These are phyloP conservation scores for Knoxia roxburghii DNA, from an alignment of 257 asterid genomes.

Conservation along the genomic window DNA sequence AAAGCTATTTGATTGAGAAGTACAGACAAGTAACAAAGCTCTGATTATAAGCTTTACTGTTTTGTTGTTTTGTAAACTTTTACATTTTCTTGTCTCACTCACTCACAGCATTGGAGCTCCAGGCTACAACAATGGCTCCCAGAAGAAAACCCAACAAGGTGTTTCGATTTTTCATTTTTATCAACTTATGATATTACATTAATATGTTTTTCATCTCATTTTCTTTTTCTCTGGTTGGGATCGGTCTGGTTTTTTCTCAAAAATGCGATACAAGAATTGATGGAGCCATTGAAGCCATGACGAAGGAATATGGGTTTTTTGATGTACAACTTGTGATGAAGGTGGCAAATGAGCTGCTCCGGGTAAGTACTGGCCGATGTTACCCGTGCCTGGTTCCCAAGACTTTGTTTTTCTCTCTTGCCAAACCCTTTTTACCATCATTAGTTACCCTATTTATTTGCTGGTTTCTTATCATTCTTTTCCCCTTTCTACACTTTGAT, in stretches of 20 bases:
- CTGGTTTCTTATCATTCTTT: not conserved
- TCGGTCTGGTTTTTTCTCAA: slow-evolving; percentile 6
- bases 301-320: slow-evolving; percentile 13
- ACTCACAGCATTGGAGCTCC: too few species aligned
- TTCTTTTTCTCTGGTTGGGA: not conserved
- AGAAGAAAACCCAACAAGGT: slow-evolving; percentile 27
- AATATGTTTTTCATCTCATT: not conserved
- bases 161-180: not conserved
- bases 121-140: slow-evolving; percentile 20
- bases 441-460: not conserved
- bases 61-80: too few species aligned
- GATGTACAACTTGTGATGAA: slow-evolving; percentile 6
- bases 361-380: slow-evolving; percentile 1
- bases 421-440: not conserved
- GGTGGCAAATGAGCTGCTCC: slow-evolving; percentile 16
- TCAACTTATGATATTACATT: not conserved
- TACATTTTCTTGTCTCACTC: too few species aligned
- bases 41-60: too few species aligned
- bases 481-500: not conserved
- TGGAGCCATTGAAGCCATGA: slow-evolving; percentile 28
- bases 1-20: too few species aligned
- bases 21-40: too few species aligned
- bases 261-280: slow-evolving; percentile 16
- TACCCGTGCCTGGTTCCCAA: not conserved
- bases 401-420: not conserved